Percentiles rank a stretch among this genome's conserved stretches.
phyloP scores from a whole-genome alignment of 2,329 filamentous ascomycete species.

The Drechslerella dactyloides region DNA sequence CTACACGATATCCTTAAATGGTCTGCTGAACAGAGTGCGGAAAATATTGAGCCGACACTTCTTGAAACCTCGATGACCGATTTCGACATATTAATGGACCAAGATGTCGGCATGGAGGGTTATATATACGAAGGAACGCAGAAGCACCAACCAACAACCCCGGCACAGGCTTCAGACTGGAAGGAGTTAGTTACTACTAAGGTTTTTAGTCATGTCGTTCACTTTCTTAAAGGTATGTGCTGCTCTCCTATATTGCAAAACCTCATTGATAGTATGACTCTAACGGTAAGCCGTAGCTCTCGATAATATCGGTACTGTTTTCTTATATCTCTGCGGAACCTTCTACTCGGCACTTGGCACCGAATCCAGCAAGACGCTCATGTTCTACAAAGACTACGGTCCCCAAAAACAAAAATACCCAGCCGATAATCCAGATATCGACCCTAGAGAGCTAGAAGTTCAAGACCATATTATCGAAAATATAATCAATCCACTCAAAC shows the following conservation, averaged over 20 bases:
- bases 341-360: slow-evolving; percentile 3
- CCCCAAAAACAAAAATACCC: background rate
- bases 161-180: slow-evolving; percentile 2
- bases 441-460: slow-evolving; percentile 9
- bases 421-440: background rate
- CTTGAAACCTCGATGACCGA: no score
- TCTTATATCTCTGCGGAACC: slow-evolving; percentile 20
- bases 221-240: slow-evolving; percentile 20
- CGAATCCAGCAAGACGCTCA: background rate
- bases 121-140: no score
- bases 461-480: slow-evolving; percentile 19
- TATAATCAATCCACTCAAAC: slow-evolving; percentile 12
- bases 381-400: background rate
- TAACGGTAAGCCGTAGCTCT: background rate
- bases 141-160: no score
- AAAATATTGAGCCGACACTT: no score
- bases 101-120: no score
- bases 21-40: background rate
- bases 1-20: slow-evolving; percentile 6
- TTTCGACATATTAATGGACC: no score
- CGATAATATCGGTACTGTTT: slow-evolving; percentile 14
- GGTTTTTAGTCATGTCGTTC: slow-evolving; percentile 9
- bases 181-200: slow-evolving; percentile 1
- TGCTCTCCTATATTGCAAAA: background rate
- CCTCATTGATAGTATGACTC: background rate